Evolutionary conservation across 495 filamentous ascomycete genomes (phyloP), one percentile per base, ranked within the genome.

Genomic region (Xylaria sp.): DNA sequence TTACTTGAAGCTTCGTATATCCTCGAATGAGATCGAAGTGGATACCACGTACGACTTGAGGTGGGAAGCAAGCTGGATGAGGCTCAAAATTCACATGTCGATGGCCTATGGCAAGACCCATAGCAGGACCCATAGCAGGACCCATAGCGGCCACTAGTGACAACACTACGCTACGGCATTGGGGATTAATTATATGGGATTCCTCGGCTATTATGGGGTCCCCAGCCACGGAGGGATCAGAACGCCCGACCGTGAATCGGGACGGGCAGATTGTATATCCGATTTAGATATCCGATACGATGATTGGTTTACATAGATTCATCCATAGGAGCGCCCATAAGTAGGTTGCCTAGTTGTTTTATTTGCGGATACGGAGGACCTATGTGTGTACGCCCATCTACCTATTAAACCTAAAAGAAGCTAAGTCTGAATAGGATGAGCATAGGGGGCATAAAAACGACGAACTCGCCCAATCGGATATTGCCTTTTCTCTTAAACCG

Each of bases 11-110:
- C 37, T 43, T 76, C 72, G 74, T 76, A 74, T 72, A 64, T 65
- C 67, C 58, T 76, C 70, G 55, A 76, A 72, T 76, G 46, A 66
- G 67, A 76, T 35, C n/a, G 19, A 50, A 33, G 43, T 40, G 58
- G 62, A 62, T 63, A 41, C 40, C 46, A 17, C 43, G 29, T 24
- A 26, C 29, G 46, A 24, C 40, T 46, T 21, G 2, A n/a, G 4
- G 53, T 31, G 33, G 19, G 17, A 11, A 7, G 53, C 12, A n/a
- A 19, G 53, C 26, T 61, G 31, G 41, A 41, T 61, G 58, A 65
- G 44, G 43, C 61, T 65, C 41, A 50, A 50, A 33, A 21, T 65
- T 63, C 61, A 65, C 61, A 65, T 65, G 61, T 44, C 44, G 61
- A 35, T 43, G 6, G n/a, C 61, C 12, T 26, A 3, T 50, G 24